phyloP scores from a whole-genome alignment of 495 filamentous ascomycete genomes.

The Thozetella sp. region DNA sequence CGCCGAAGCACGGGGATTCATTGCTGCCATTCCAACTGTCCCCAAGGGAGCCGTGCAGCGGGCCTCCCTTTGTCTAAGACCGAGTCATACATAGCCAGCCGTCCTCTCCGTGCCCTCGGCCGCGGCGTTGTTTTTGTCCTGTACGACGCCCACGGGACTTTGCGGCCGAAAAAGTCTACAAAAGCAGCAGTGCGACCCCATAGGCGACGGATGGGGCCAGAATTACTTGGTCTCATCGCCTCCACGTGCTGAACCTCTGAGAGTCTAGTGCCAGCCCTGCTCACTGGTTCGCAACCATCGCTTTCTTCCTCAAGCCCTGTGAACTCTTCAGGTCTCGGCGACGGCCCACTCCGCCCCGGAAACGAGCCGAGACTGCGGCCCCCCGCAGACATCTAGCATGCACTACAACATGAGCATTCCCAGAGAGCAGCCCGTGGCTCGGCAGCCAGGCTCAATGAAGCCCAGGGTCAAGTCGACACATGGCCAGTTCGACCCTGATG shows the following conservation, averaged over 20 bases:
- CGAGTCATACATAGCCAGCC: neutral
- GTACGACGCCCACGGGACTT: too few species aligned
- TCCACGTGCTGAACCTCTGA: too few species aligned
- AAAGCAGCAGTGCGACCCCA: neutral
- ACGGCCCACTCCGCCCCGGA: too few species aligned
- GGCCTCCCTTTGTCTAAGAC: neutral
- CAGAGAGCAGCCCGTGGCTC: slow-evolving; percentile 13
- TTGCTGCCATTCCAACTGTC: neutral
- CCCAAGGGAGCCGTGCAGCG: neutral
- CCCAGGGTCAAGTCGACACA: slow-evolving; percentile 13
- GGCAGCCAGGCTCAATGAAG: slow-evolving; percentile 1
- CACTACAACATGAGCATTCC: slow-evolving; percentile 19
- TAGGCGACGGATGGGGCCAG: too few species aligned
- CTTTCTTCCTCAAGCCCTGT: too few species aligned
- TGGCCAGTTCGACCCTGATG: slow-evolving; percentile 51
- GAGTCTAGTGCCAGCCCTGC: too few species aligned
- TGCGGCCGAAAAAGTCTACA: neutral
- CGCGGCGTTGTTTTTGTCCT: too few species aligned
- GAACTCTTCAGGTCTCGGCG: too few species aligned
- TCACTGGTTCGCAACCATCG: too few species aligned
- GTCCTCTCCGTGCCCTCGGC: too few species aligned
- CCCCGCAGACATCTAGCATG: slow-evolving; percentile 10
- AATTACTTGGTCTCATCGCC: too few species aligned
- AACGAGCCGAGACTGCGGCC: too few species aligned
- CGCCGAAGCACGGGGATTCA: neutral